A percentile compares a stretch with the other conserved stretches of the same genome.
phyloP scores from a whole-genome alignment of 2,329 filamentous ascomycete genomes.

The Aspergillus candidus region DNA sequence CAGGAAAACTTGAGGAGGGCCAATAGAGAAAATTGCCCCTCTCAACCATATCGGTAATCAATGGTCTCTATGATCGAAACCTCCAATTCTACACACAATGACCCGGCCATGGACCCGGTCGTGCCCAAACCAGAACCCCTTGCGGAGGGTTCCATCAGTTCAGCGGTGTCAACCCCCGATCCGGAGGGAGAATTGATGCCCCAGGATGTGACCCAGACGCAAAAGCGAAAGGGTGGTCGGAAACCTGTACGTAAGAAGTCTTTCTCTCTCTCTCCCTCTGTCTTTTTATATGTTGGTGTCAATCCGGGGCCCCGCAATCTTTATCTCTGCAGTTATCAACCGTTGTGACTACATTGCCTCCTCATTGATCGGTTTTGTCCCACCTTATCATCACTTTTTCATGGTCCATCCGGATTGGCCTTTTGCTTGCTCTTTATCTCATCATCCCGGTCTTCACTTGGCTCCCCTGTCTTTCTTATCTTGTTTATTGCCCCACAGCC shows the following conservation, averaged over 20 bases:
- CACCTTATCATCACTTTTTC: slow-evolving; percentile 14
- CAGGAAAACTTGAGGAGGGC: slow-evolving; percentile 8
- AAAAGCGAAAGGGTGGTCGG: slow-evolving; percentile 94
- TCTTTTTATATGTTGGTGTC: slow-evolving; percentile 9
- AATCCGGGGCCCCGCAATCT: slow-evolving; percentile 29
- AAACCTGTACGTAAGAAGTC: slow-evolving; percentile 69
- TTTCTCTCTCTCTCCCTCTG: slow-evolving; percentile 3
- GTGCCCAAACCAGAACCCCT: slow-evolving; percentile 39
- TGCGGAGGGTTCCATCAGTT: slow-evolving; percentile 40
- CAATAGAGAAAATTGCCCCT: not conserved
- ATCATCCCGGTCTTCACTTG: not conserved
- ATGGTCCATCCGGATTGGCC: slow-evolving; percentile 9
- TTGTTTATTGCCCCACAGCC: slow-evolving; percentile 1
- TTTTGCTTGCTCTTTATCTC: slow-evolving; percentile 4
- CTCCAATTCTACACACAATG: slow-evolving; percentile 35
- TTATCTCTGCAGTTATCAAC: slow-evolving; percentile 14
- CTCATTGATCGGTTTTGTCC: not conserved
- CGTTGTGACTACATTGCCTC: not conserved
- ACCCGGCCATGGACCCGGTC: slow-evolving; percentile 35
- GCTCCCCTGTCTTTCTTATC: slow-evolving; percentile 1
- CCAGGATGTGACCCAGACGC: slow-evolving; percentile 46
- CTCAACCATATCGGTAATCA: slow-evolving; percentile 10
- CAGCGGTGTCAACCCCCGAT: slow-evolving; percentile 43
- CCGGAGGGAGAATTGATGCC: slow-evolving; percentile 35
- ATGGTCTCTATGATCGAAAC: slow-evolving; percentile 44